These are phyloP conservation scores for Suhomyces anneliseae DNA, from an alignment of 1,139 yeast species.

Conservation along the genomic window DNA sequence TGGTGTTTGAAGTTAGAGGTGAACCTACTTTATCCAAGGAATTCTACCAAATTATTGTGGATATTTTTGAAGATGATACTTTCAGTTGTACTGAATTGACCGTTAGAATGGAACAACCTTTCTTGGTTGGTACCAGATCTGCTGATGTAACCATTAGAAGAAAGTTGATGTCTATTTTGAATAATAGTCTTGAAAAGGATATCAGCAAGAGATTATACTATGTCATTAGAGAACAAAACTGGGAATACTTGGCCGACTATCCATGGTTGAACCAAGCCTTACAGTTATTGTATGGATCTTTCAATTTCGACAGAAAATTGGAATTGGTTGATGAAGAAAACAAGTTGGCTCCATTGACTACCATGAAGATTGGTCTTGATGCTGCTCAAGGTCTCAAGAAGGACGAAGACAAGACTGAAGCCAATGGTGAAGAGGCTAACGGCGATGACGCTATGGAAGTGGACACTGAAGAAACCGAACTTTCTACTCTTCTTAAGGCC, in stretches of 20 bases:
- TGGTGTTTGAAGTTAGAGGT: conserved; percentile 86
- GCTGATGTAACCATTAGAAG: conserved; percentile 75
- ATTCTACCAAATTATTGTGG: conserved; percentile 84
- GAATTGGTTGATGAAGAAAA: conserved; percentile 50
- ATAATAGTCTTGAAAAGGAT: conserved; percentile 77
- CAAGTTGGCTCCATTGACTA: conserved; percentile 54
- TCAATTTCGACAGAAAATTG: conserved; percentile 52
- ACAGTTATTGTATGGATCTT: conserved; percentile 79
- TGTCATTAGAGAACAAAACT: conserved; percentile 87
- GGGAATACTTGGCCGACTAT: conserved; percentile 93
- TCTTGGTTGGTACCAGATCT: conserved; percentile 87
- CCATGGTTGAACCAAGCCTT: conserved; percentile 95
- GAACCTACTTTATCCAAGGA: conserved; percentile 77
- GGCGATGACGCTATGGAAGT: conserved; percentile 27
- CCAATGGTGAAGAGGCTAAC: neutral
- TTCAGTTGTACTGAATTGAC: conserved; percentile 87
- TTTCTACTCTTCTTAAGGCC: conserved; percentile 41
- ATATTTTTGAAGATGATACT: conserved; percentile 79
- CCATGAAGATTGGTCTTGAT: conserved; percentile 28
- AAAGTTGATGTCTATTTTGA: conserved; percentile 77
- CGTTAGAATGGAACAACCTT: conserved; percentile 95
- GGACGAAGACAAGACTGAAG: conserved; percentile 2
- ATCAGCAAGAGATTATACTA: conserved; percentile 79
- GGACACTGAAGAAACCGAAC: conserved; percentile 9
- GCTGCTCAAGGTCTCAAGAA: neutral